Evolutionary conservation across 345 rosid genomes (phyloP), one percentile per base, ranked within the genome.

Genomic region (Rhodamnia rubescens): DNA sequence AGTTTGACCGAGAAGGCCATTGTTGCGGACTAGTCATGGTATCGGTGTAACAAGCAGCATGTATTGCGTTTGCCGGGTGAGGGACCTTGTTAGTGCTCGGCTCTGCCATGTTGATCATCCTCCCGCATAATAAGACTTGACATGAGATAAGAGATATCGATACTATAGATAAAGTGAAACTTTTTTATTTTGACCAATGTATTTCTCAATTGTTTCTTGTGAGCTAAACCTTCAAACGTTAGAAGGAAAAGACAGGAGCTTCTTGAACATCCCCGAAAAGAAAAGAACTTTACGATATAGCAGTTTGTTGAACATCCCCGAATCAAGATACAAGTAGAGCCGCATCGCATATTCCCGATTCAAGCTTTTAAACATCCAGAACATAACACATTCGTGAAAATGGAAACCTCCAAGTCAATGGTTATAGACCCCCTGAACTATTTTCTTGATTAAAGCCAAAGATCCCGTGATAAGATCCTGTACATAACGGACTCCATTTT

Each of bases 21-120:
- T 59, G 74, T 27, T 59, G 74, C 10, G 2, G 40, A 59, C 74
- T 27, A 27, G 55, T 81, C 83, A 81, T 49, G 2, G 53, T 6
- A 49, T 49, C 7, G 32, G 87, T 24, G 91, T 85, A 51, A 90
- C 91, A 7, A 91, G 90, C n/a, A 11, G 88, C 90, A 80, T 92
- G 92, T 42, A 92, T 92, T 50, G 92, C 92, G 58, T 90, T 92
- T 22, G 90, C 91, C 55, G 91, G 92, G 87, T 90, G 87, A 52
- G 91, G 90, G 59, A 92, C 88, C 1, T 89, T 85, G 85, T 83
- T 87, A 1, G 90, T 47, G 69, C 91, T 92, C 86, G 84, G 5
- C 92, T 92, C n/a, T 3, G 94, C 92, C 94, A 92, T 90, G 92
- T 89, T 92, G 49, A 36, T 36, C 40, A 92, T 92, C 88, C 94